phyloP scores from a whole-genome alignment of 805 yeast species.

The Vanderwaltozyma verrucispora region DNA sequence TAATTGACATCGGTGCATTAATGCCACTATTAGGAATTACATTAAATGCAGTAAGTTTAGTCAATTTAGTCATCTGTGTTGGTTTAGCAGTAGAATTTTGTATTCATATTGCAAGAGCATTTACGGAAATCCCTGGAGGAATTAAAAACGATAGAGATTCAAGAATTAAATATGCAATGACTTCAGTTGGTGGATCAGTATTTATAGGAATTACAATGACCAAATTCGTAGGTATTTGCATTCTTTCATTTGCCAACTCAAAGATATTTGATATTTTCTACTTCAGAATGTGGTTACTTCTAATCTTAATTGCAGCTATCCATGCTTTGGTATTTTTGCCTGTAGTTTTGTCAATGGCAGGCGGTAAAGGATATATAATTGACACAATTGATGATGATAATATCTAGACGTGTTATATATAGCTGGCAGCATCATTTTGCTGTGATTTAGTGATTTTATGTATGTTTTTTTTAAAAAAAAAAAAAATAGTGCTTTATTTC shows the following conservation, averaged over 20 bases:
- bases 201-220: slow-evolving; percentile 86
- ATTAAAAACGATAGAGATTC: slow-evolving; percentile 29
- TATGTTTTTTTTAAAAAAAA: no score
- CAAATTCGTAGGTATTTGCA: slow-evolving; percentile 77
- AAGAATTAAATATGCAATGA: slow-evolving; percentile 45
- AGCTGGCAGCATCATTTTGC: no score
- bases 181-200: slow-evolving; percentile 81
- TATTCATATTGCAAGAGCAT: slow-evolving; percentile 75
- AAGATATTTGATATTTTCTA: slow-evolving; percentile 86
- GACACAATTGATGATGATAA: not conserved
- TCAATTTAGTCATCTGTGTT: slow-evolving; percentile 81
- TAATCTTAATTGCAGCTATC: slow-evolving; percentile 64
- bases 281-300: slow-evolving; percentile 87
- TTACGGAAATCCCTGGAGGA: slow-evolving; percentile 35
- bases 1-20: slow-evolving; percentile 68
- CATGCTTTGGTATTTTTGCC: slow-evolving; percentile 80
- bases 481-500: no score
- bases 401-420: no score
- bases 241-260: slow-evolving; percentile 77
- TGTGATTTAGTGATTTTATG: no score
- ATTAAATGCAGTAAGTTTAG: slow-evolving; percentile 81
- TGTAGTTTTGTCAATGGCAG: slow-evolving; percentile 50
- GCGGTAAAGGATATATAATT: slow-evolving; percentile 32
- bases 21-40: slow-evolving; percentile 69
- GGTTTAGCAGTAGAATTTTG: slow-evolving; percentile 94